Percentiles rank a stretch among this genome's conserved stretches.
Conservation (phyloP, 139 green algal genomes). For the Coccomyxa sp. region DNA sequence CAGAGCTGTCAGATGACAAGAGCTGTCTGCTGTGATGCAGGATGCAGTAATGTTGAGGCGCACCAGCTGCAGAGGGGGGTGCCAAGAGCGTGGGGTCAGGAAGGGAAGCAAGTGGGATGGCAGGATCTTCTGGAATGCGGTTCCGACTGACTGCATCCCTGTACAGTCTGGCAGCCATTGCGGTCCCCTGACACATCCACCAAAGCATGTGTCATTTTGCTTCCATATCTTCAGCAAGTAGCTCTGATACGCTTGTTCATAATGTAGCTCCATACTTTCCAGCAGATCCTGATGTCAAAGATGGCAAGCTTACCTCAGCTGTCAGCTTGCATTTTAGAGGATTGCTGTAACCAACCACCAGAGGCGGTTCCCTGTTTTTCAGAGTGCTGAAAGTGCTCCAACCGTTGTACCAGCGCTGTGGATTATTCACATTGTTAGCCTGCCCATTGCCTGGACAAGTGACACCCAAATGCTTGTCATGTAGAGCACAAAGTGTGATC, state of each 20-base stretch:
- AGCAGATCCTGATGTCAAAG: neutral
- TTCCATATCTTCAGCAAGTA: neutral
- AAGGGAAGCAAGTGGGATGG: neutral
- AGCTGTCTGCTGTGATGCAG: neutral
- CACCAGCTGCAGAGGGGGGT: neutral
- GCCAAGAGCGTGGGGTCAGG: neutral
- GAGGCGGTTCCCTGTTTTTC: slow-evolving; percentile 35
- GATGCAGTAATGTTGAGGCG: neutral
- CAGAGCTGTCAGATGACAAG: neutral
- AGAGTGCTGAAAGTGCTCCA: slow-evolving; percentile 45
- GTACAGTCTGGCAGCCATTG: slow-evolving; percentile 6
- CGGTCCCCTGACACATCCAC: neutral
- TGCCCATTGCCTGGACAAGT: neutral
- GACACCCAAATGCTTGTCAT: neutral
- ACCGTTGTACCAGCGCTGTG: slow-evolving; percentile 8
- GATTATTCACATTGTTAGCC: neutral
- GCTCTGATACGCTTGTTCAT: neutral
- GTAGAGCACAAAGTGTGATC: neutral
- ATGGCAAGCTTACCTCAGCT: slow-evolving; percentile 15
- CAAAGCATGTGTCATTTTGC: neutral
- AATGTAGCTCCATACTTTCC: neutral
- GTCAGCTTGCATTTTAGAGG: slow-evolving; percentile 46
- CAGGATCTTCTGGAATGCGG: neutral
- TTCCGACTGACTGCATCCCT: neutral
- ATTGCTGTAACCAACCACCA: slow-evolving; percentile 35